Conservation (phyloP, 108 stramenopile genomes). For the Nitzschia putrida region DNA sequence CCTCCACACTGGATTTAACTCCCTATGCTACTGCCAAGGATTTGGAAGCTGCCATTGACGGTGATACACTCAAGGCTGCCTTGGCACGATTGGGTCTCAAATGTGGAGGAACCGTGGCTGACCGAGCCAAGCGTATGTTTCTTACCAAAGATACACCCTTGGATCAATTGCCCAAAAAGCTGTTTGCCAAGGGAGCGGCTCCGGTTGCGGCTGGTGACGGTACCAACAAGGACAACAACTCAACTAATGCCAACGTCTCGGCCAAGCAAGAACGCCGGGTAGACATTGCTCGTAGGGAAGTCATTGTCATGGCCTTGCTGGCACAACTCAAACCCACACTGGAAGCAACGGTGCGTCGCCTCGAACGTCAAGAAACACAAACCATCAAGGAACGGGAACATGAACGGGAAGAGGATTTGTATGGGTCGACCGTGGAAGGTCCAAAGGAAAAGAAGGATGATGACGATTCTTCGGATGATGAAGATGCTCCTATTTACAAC, state of each 20-base stretch:
- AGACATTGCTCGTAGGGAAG: conserved; percentile 75
- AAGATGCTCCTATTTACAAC: conserved; percentile 98
- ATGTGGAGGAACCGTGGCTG: conserved; percentile 90
- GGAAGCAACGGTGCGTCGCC: conserved; percentile 84
- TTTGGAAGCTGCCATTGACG: conserved; percentile 69
- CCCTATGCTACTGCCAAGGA: conserved; percentile 58
- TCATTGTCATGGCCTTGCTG: conserved; percentile 72
- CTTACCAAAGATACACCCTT: conserved; percentile 83
- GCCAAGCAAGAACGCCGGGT: conserved; percentile 60
- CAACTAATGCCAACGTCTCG: conserved; percentile 16
- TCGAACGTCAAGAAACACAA: conserved; percentile 90
- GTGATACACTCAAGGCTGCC: conserved; percentile 84
- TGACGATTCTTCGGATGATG: conserved; percentile 78
- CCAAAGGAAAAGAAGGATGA: conserved; percentile 60
- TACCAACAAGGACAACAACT: not conserved
- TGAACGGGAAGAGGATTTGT: conserved; percentile 85
- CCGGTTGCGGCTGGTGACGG: conserved; percentile 4
- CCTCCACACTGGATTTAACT: conserved; percentile 54
- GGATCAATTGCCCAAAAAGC: conserved; percentile 82
- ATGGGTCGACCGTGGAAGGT: conserved; percentile 44
- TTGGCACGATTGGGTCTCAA: conserved; percentile 89
- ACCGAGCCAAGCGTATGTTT: conserved; percentile 90
- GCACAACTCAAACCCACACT: conserved; percentile 84
- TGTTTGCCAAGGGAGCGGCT: conserved; percentile 56
- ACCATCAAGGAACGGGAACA: conserved; percentile 89